Evolutionary conservation across 495 filamentous ascomycete species (phyloP), one percentile per base, ranked within the genome.

Genomic region (Trichodelitschia bisporula): DNA sequence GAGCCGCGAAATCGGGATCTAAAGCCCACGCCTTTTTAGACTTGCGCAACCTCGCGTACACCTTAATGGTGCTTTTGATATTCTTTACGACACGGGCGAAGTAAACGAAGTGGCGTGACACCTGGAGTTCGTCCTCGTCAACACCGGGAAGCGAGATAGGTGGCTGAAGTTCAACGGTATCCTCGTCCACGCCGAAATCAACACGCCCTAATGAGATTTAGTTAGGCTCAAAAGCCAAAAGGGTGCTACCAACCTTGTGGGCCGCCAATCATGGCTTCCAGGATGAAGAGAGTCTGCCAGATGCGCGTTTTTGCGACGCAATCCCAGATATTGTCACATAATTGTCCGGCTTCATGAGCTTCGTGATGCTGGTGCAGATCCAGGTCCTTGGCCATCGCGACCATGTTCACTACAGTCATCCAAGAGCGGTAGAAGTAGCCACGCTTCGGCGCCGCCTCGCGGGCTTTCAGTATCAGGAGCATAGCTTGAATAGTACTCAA

Each of bases 381-480:
- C 32, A 97, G 58, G 45, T 97, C 86, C 41, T 89, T 82, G 26
- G 70, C 79, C 77, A 97, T 89, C 8, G 78, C 70, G 15, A 92
- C 71, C 32, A 83, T 72, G 25, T 77, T 80, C 32, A 91, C 83
- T 28, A 93, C 69, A 4, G 77, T 89, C 66, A 92, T 92, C 86
- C 86, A 97, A 8, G 86, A 97, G 15, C 86, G 68, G 46, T 83
- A 95, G 50, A 86, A 97, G 48, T 97, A 97, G 1, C 86, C 86
- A 41, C 79, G 70, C 46, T 86, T 86, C 2, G 89, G 89, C 8
- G 73, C 66, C 18, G 78, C 72, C 47, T 97, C 86, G 37, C 83
- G 61, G 2, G 86, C 89, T 54, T 97, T 97, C 12, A 92, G 48
- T 23, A 95, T 54, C 19, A 97, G 66, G 30, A 93, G 56, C 33